These are phyloP conservation scores for Lachancea thermotolerans DNA, from an alignment of 805 yeast species.

Conservation along the genomic window DNA sequence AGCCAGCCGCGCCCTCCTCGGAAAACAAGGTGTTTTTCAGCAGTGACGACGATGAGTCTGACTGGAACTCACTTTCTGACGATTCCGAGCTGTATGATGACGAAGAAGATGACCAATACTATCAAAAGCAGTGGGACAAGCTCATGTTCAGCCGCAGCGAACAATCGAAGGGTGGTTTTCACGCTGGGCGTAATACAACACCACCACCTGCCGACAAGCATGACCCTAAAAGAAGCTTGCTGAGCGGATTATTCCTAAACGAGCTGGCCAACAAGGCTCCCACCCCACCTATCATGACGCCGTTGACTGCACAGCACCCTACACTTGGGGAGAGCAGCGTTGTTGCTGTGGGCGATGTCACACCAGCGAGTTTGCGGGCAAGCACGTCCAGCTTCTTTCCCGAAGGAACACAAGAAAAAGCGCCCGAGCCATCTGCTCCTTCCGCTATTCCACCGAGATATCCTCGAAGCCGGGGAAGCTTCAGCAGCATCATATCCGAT, in stretches of 20 bases:
- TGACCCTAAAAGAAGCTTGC: constrained; percentile 24
- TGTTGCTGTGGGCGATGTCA: constrained; percentile 27
- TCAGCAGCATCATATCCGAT: constrained; percentile 34
- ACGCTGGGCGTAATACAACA: constrained; percentile 1
- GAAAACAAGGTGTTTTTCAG: constrained; percentile 22
- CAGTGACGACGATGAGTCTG: constrained; percentile 32
- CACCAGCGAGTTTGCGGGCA: constrained; percentile 15
- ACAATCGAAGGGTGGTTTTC: background rate
- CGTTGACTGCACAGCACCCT: constrained; percentile 9
- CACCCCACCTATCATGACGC: constrained; percentile 7
- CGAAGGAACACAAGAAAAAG: constrained; percentile 10
- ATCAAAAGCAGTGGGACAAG: constrained; percentile 29
- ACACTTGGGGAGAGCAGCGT: constrained; percentile 18
- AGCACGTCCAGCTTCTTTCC: background rate
- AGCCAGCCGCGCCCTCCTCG: constrained; percentile 9
- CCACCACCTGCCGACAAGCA: constrained; percentile 8
- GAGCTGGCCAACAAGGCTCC: constrained; percentile 10
- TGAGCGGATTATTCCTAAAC: constrained; percentile 27
- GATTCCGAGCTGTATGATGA: constrained; percentile 24
- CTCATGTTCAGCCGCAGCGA: constrained; percentile 20
- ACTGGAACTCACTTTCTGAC: constrained; percentile 27
- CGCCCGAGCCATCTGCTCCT: constrained; percentile 3
- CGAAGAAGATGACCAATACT: constrained; percentile 29
- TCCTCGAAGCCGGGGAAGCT: constrained; percentile 13
- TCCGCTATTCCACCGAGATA: background rate